Evolutionary conservation across 2,329 filamentous ascomycete genomes (phyloP).

Genomic region (Alternaria gaisen): DNA sequence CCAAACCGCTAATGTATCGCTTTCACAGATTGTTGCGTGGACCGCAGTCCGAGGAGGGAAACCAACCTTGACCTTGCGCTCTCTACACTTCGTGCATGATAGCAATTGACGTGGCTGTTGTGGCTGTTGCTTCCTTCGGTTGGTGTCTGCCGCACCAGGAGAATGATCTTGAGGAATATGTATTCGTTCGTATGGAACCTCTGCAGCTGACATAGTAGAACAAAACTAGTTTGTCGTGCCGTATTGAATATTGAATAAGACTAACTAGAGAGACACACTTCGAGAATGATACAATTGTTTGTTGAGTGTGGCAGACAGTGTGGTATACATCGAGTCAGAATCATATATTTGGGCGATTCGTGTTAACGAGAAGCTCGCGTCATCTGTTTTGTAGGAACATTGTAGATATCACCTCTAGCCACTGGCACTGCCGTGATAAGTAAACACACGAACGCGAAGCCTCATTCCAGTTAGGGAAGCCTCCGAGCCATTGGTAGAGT

Average conservation of each 20-base stretch:
- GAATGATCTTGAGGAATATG: constrained; percentile 21
- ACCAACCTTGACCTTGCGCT: constrained; percentile 56
- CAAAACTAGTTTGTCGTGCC: background rate
- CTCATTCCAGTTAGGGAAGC: constrained; percentile 33
- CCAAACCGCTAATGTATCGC: too few relatives aligned
- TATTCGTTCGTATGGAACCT: constrained; percentile 25
- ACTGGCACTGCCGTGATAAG: constrained; percentile 23
- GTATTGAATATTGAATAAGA: background rate
- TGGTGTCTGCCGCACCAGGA: constrained; percentile 15
- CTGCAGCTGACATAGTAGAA: constrained; percentile 3
- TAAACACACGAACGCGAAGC: constrained; percentile 31
- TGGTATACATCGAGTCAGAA: background rate
- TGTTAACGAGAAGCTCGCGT: background rate
- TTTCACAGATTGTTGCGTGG: too few relatives aligned
- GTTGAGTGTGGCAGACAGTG: background rate
- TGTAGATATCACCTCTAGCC: background rate
- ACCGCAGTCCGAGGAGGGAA: too few relatives aligned
- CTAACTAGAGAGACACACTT: background rate
- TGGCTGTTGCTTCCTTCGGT: constrained; percentile 49
- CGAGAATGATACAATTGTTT: background rate
- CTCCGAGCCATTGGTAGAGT: constrained; percentile 23
- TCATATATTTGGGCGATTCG: background rate
- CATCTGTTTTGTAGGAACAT: constrained; percentile 9
- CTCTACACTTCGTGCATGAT: constrained; percentile 60
- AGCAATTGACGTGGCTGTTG: constrained; percentile 56